phyloP scores from a whole-genome alignment of 352 stramenopile genomes.

The Globisporangium yorkense region DNA sequence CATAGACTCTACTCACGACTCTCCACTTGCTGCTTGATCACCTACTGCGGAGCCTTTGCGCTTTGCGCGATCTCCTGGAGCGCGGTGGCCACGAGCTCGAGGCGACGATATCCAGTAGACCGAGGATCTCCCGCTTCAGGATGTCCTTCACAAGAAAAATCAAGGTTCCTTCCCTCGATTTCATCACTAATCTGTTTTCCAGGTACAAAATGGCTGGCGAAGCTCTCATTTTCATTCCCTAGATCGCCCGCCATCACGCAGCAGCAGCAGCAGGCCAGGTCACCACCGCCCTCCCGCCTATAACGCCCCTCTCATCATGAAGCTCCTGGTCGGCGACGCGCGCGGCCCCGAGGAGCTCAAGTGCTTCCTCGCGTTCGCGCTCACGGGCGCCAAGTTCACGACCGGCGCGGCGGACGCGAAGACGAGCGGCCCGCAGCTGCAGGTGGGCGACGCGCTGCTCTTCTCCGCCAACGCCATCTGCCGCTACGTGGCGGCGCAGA shows the following conservation, averaged over 20 bases:
- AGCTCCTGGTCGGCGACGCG: conserved; percentile 63
- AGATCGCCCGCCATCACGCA: background rate
- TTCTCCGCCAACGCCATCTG: conserved; percentile 78
- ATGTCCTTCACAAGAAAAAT: too few species aligned
- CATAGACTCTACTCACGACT: too few species aligned
- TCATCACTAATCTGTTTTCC: background rate
- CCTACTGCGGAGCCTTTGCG: too few species aligned
- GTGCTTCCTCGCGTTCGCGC: conserved; percentile 63
- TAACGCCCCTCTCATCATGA: conserved; percentile 20
- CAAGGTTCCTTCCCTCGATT: background rate
- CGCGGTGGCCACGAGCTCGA: too few species aligned
- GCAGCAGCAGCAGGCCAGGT: background rate
- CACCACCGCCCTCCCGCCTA: background rate
- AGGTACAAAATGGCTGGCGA: background rate
- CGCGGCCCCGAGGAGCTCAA: conserved; percentile 73
- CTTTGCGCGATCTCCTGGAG: too few species aligned
- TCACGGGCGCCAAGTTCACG: conserved; percentile 38
- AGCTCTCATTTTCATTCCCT: background rate
- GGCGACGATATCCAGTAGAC: too few species aligned
- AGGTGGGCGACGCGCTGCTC: conserved; percentile 34
- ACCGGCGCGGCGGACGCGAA: conserved; percentile 51
- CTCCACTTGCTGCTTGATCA: too few species aligned
- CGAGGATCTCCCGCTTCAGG: too few species aligned
- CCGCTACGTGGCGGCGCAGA: conserved; percentile 50
- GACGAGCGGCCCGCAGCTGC: conserved; percentile 49